phyloP scores from a whole-genome alignment of 768 basidiomycete genomes.

The Phlebiopsis flavidoalba region DNA sequence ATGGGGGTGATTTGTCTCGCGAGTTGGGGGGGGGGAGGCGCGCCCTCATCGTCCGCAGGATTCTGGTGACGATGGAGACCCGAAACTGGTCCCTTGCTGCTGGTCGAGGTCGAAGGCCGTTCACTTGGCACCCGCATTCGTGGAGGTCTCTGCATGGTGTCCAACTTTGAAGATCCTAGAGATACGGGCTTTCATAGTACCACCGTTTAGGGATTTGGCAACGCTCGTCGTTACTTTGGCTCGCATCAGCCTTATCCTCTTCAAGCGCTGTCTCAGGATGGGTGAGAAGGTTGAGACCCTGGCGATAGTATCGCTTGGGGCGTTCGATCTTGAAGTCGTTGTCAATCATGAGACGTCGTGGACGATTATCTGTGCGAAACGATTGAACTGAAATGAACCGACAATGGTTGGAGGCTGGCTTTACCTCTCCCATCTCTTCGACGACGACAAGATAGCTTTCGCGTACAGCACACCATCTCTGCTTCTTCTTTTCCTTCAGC shows the following conservation, averaged over 20 bases:
- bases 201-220: not conserved
- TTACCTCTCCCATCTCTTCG: constrained; percentile 81
- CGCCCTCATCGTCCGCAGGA: constrained; percentile 13
- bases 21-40: too few species aligned
- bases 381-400: not conserved
- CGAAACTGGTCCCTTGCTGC: not conserved
- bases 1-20: constrained; percentile 46
- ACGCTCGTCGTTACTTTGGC: constrained; percentile 9
- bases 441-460: constrained; percentile 89
- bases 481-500: constrained; percentile 67
- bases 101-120: not conserved
- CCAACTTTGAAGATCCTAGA: constrained; percentile 9
- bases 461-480: constrained; percentile 87
- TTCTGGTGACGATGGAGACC: constrained; percentile 20
- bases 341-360: constrained; percentile 93
- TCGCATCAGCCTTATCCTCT: constrained; percentile 18
- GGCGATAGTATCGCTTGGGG: constrained; percentile 86
- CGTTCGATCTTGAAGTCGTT: constrained; percentile 83
- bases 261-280: constrained; percentile 18
- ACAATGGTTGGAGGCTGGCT: constrained; percentile 9
- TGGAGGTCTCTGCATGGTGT: not conserved
- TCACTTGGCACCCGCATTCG: not conserved
- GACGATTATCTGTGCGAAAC: constrained; percentile 51
- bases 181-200: constrained; percentile 4
- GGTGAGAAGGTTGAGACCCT: constrained; percentile 69